Percentiles rank a stretch among this genome's conserved stretches.
phyloP scores from a whole-genome alignment of 768 basidiomycete genomes.

The Panaeolus cyanescens region DNA sequence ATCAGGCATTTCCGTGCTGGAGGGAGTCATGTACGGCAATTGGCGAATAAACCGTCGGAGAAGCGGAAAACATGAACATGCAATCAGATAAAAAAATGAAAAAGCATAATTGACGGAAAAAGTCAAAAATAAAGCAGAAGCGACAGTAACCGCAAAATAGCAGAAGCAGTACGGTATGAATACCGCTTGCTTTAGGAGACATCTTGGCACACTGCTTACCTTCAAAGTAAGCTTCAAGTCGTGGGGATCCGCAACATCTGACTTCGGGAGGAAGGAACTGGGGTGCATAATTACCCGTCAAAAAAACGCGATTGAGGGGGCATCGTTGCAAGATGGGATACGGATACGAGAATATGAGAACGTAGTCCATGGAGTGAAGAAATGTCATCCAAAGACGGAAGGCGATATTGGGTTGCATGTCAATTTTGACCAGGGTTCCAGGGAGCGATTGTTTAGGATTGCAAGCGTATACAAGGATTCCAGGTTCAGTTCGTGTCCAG shows the following conservation, averaged over 20 bases:
- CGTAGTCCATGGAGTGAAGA: neutral
- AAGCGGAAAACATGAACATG: neutral
- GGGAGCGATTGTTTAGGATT: neutral
- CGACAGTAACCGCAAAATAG: neutral
- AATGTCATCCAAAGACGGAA: neutral
- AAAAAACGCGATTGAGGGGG: neutral
- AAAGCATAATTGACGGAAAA: conserved; percentile 1
- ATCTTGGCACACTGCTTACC: conserved; percentile 34
- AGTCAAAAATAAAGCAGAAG: neutral
- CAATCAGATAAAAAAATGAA: neutral
- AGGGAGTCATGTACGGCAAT: neutral
- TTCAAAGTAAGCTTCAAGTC: conserved; percentile 77
- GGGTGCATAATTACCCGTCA: neutral
- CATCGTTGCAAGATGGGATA: neutral
- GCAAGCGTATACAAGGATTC: neutral
- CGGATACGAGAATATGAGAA: conserved; percentile 2
- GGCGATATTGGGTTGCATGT: neutral
- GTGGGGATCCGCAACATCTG: conserved; percentile 67
- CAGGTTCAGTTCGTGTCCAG: neutral
- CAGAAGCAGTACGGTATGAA: neutral
- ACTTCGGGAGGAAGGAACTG: conserved; percentile 83
- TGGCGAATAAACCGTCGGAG: neutral
- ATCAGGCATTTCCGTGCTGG: neutral
- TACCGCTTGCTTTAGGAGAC: neutral
- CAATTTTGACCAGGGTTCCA: conserved; percentile 1